Percentiles rank a stretch among this genome's conserved stretches.
These are phyloP conservation scores for Colletotrichum cuscutae DNA, from an alignment of 2,329 filamentous ascomycete species.

Conservation along the genomic window DNA sequence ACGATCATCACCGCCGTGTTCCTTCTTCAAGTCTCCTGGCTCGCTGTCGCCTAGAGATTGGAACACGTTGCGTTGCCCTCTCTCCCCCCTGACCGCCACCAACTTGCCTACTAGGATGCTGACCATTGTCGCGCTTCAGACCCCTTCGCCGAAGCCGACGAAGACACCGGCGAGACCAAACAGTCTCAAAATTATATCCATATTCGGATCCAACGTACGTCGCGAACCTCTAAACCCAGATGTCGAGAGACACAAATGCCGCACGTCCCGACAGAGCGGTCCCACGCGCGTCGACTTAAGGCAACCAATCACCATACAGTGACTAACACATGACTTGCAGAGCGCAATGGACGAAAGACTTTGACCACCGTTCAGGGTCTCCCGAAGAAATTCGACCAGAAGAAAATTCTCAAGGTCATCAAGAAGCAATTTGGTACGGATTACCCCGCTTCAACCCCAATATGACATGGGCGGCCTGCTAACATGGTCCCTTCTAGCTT, in stretches of 20 bases:
- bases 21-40: no score
- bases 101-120: conserved; percentile 38
- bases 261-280: conserved; percentile 24
- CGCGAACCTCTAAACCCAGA: background rate
- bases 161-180: conserved; percentile 95
- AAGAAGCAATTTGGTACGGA: conserved; percentile 96
- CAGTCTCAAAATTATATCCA: conserved; percentile 98
- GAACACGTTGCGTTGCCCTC: conserved; percentile 2
- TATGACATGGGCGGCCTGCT: background rate
- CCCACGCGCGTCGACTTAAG: background rate
- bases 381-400: conserved; percentile 98
- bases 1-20: no score
- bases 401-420: conserved; percentile 99
- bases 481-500: conserved; percentile 67
- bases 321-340: conserved; percentile 65
- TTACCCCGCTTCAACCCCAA: background rate
- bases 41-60: background rate
- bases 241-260: conserved; percentile 3
- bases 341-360: conserved; percentile 99
- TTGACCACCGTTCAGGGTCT: conserved; percentile 99
- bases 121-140: conserved; percentile 64
- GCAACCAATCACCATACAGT: background rate
- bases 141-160: conserved; percentile 99
- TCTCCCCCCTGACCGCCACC: conserved; percentile 26
- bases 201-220: conserved; percentile 98